Percentiles rank a stretch among this genome's conserved stretches.
These are phyloP conservation scores for Bryoerythrophyllum caledonicum DNA, from an alignment of 225 moss, liverwort and hornwort genomes.

Conservation along the genomic window DNA sequence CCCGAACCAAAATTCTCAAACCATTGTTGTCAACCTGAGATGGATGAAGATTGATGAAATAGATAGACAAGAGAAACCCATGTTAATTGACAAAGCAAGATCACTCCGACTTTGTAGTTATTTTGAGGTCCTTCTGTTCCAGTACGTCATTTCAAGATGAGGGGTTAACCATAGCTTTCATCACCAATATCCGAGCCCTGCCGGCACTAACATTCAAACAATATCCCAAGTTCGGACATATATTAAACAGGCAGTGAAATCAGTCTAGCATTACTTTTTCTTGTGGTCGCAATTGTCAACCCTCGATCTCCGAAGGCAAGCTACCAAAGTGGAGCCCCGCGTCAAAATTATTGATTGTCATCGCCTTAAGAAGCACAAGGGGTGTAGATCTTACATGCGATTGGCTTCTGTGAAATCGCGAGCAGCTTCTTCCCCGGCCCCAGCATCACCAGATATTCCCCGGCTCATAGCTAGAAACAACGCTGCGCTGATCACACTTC, in stretches of 20 bases:
- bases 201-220: background rate
- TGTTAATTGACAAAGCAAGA: background rate
- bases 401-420: slow-evolving; percentile 18
- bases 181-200: background rate
- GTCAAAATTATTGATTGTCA: background rate
- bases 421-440: slow-evolving; percentile 8
- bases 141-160: background rate
- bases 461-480: background rate
- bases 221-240: background rate
- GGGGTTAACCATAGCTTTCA: background rate
- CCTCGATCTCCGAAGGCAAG: background rate
- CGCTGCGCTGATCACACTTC: background rate
- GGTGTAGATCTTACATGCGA: slow-evolving; percentile 36
- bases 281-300: background rate
- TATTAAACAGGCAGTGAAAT: background rate
- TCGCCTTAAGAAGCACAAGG: background rate
- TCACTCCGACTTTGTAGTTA: background rate
- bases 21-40: background rate
- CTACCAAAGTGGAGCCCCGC: background rate
- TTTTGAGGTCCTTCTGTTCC: background rate
- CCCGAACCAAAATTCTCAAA: background rate
- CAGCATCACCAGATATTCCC: background rate
- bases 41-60: background rate
- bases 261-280: background rate
- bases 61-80: background rate